Conservation (phyloP, 106 monocot species). For the Apostasia shenzhenica region DNA sequence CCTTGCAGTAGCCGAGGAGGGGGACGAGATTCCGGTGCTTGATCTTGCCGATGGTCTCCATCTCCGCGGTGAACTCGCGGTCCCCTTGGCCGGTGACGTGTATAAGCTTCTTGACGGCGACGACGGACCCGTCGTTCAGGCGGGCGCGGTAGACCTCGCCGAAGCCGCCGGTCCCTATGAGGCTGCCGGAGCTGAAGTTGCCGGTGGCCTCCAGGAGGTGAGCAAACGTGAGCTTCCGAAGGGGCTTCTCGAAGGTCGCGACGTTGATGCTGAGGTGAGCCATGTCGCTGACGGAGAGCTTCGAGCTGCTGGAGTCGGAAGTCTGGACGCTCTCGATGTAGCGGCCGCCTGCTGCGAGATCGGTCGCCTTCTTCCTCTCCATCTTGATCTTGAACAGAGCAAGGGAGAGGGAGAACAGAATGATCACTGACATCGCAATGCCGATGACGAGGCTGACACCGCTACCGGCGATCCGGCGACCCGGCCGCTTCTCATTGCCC, state of each 20-base stretch:
- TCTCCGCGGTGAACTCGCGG: conserved; percentile 54
- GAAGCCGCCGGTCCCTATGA: conserved; percentile 57
- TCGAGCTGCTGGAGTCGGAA: conserved; percentile 23
- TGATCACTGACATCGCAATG: conserved; percentile 16
- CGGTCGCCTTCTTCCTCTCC: conserved; percentile 4
- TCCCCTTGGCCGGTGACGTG: conserved; percentile 38
- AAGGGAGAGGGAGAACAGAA: conserved; percentile 9
- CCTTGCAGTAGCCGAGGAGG: too few relatives aligned
- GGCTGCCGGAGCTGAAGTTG: conserved; percentile 37
- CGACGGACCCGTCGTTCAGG: conserved; percentile 28
- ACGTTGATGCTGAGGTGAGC: conserved; percentile 46
- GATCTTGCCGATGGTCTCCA: conserved; percentile 59
- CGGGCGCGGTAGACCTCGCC: conserved; percentile 50
- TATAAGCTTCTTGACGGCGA: conserved; percentile 56
- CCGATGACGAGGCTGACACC: conserved; percentile 31
- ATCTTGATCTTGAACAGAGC: conserved; percentile 28
- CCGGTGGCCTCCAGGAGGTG: conserved; percentile 53
- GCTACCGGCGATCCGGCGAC: too few relatives aligned
- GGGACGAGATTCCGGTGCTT: too few relatives aligned
- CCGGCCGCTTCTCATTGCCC: too few relatives aligned
- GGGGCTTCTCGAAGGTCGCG: conserved; percentile 42
- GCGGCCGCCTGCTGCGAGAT: neutral
- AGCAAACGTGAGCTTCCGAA: conserved; percentile 39
- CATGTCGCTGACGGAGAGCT: conserved; percentile 9
- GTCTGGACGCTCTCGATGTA: conserved; percentile 23